Conservation (phyloP, 495 filamentous ascomycete genomes). For the Aspergillus sparsus region DNA sequence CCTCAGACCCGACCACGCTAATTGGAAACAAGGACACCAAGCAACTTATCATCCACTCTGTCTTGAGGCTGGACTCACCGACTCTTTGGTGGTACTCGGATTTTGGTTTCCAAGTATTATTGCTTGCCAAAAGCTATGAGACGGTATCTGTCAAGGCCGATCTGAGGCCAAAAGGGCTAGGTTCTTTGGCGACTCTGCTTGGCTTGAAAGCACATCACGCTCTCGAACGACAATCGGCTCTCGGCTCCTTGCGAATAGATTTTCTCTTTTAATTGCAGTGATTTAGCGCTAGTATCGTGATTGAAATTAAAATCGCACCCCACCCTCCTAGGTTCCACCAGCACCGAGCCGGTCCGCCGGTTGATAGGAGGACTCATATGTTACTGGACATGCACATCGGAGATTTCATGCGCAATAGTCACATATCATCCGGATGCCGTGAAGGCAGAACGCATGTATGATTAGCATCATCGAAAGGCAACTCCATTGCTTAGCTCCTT, state of each 20-base stretch:
- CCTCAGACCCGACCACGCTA: slow-evolving; percentile 1
- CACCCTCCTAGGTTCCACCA: neutral
- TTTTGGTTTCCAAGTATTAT: slow-evolving; percentile 2
- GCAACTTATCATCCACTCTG: neutral
- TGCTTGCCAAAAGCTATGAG: neutral
- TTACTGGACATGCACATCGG: slow-evolving; percentile 16
- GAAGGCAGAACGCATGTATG: slow-evolving; percentile 19
- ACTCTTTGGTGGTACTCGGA: slow-evolving; percentile 6
- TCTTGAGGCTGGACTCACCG: slow-evolving; percentile 6
- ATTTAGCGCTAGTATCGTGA: neutral
- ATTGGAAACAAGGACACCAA: neutral
- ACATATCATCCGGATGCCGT: slow-evolving; percentile 1
- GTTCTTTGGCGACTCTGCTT: neutral
- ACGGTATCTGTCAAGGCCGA: neutral
- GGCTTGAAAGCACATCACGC: neutral
- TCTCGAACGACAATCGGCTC: neutral
- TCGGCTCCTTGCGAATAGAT: neutral
- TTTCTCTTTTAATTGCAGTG: neutral
- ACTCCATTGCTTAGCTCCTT: slow-evolving; percentile 1
- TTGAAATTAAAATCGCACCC: slow-evolving; percentile 2
- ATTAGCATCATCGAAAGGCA: slow-evolving; percentile 14
- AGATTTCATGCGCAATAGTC: slow-evolving; percentile 17
- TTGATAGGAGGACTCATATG: neutral
- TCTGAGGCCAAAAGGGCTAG: neutral
- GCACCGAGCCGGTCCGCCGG: slow-evolving; percentile 11